Base-by-base conservation (phyloP, 805 yeast genomes). In the Komagataella pastoris region DNA sequence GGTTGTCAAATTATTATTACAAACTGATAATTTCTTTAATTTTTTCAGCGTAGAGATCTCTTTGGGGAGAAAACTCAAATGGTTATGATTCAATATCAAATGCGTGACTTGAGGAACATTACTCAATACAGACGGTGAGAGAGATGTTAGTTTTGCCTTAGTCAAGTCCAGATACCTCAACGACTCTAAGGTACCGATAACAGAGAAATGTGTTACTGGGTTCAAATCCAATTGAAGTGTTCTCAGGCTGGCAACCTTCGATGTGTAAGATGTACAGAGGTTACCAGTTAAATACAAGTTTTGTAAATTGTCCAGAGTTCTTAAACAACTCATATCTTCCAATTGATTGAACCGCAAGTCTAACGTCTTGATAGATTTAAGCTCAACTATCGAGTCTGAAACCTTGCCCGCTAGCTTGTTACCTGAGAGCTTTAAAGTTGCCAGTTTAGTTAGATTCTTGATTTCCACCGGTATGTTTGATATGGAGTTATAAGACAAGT, bases 401-500 rank as follows among this genome's bases (percentile, higher is more conserved):
- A 84, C 61, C 2, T 69, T 63, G 46, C 76, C 75, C 23, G 70
- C 59, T 49, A 90, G 68, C 52, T 72, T 75, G 60, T 90, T 90
- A 52, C 89, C 88, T 40, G 90, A 82, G 47, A 90, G 66, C 57
- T 83, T 84, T 56, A 91, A 73, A 54, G 80, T 81, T 49, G 81
- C 81, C 47, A 93, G 70, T 23, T 81, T 77, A 1, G 66, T 69
- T 54, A 91, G 67, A 19, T 75, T 70, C 14, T 80, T 77, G 36
- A 88, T 73, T 2, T 81, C 72, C 10, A 66, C 71, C 0, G 97
- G 95, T 1, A 93, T 57, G 2, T 54, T 54, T 2, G 74, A 66
- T 24, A 93, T 76, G 50, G 79, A 77, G 64, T 93, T 93, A 65
- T 88, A 90, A 0, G 96, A 86, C 47, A 91, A 61, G 61, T 91